Conservation (phyloP, 768 basidiomycete species). For the Chalciporus chontae region DNA sequence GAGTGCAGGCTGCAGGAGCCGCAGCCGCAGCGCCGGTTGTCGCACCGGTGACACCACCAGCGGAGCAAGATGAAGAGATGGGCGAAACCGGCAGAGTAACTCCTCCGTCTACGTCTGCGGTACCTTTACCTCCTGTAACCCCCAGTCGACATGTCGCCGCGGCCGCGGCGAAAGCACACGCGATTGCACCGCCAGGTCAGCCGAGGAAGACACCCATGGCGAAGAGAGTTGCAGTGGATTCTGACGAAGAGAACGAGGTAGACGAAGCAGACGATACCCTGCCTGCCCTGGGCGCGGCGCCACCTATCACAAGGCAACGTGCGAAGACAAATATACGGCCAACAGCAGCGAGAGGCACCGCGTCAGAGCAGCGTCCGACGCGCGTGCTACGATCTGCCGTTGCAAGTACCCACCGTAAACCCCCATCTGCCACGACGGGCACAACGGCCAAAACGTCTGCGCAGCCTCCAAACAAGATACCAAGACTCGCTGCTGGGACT, state of each 20-base stretch:
- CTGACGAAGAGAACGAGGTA: conserved; percentile 57
- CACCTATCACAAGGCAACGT: conserved; percentile 35
- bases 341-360: conserved; percentile 46
- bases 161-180: conserved; percentile 66
- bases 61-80: conserved; percentile 67
- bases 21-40: conserved; percentile 46
- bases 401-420: conserved; percentile 51
- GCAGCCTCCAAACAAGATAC: conserved; percentile 64
- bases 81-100: conserved; percentile 42
- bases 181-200: conserved; percentile 75
- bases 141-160: conserved; percentile 73
- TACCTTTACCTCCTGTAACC: conserved; percentile 67
- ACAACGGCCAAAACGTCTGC: conserved; percentile 39
- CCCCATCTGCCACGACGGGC: conserved; percentile 37
- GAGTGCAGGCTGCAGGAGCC: conserved; percentile 39
- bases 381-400: conserved; percentile 72
- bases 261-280: conserved; percentile 58
- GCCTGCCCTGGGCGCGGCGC: conserved; percentile 56
- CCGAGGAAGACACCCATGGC: conserved; percentile 84
- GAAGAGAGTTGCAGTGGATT: conserved; percentile 66
- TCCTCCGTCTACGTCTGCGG: conserved; percentile 21
- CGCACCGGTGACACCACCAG: conserved; percentile 77
- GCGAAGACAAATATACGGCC: conserved; percentile 37
- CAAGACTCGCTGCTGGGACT: conserved; percentile 54
- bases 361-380: conserved; percentile 70